Evolutionary conservation across 495 filamentous ascomycete genomes (phyloP).

Genomic region (Penicillium salamii): DNA sequence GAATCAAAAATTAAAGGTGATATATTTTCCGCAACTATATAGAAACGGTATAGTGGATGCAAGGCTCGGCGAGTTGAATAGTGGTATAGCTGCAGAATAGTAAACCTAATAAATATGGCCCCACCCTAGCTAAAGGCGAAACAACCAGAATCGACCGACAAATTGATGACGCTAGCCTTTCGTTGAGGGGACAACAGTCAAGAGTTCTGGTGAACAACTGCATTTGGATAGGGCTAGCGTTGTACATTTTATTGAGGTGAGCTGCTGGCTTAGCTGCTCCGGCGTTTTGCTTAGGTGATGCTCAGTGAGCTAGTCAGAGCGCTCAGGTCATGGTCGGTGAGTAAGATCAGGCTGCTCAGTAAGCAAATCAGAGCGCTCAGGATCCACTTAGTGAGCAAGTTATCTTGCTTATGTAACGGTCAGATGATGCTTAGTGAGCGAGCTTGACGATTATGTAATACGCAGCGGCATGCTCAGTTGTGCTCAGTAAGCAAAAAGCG

Average conservation of each 20-base stretch:
- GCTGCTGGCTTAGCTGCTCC: constrained; percentile 11
- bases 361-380: too few relatives aligned
- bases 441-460: too few relatives aligned
- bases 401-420: too few relatives aligned
- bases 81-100: not conserved
- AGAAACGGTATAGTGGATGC: constrained; percentile 4
- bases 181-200: constrained; percentile 7
- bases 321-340: too few relatives aligned
- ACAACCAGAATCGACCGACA: constrained; percentile 1
- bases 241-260: constrained; percentile 12
- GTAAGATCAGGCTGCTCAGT: too few relatives aligned
- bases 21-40: constrained; percentile 6
- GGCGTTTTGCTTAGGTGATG: too few relatives aligned
- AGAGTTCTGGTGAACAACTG: constrained; percentile 2
- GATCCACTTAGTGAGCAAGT: too few relatives aligned
- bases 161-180: constrained; percentile 6
- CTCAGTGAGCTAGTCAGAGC: too few relatives aligned
- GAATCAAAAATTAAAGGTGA: constrained; percentile 4
- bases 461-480: too few relatives aligned
- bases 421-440: too few relatives aligned
- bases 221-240: constrained; percentile 4
- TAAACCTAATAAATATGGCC: not conserved
- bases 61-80: not conserved
- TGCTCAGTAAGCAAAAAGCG: too few relatives aligned
- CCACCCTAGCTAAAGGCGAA: not conserved